phyloP scores from a whole-genome alignment of 805 yeast species.

The Saccharomycopsis sp. region DNA sequence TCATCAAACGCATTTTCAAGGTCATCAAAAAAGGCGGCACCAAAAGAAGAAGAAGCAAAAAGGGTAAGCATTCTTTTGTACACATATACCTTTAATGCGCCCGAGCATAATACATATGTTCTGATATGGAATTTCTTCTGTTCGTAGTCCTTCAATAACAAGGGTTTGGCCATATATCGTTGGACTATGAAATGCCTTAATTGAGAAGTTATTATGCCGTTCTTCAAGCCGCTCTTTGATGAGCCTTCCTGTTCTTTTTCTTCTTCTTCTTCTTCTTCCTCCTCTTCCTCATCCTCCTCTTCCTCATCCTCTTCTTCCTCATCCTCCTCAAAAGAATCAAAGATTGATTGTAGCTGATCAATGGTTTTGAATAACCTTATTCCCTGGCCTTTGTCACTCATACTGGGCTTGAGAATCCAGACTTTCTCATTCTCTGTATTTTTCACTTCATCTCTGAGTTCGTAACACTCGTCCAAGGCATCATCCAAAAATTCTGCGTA shows the following conservation, averaged over 20 bases:
- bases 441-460: conserved; percentile 70
- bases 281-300: conserved; percentile 29
- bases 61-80: conserved; percentile 72
- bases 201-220: conserved; percentile 76
- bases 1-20: conserved; percentile 27
- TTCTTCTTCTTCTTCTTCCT: too few relatives aligned
- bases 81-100: conserved; percentile 70
- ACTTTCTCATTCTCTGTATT: conserved; percentile 32
- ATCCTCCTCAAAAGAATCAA: conserved; percentile 80
- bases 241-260: conserved; percentile 29
- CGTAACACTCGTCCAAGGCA: conserved; percentile 85
- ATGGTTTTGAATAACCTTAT: conserved; percentile 72
- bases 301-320: conserved; percentile 52
- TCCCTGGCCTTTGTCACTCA: conserved; percentile 97
- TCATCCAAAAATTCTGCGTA: conserved; percentile 96
- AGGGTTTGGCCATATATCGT: conserved; percentile 62
- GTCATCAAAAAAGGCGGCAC: conserved; percentile 25
- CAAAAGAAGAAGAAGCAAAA: conserved; percentile 56
- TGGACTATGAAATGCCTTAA: conserved; percentile 87
- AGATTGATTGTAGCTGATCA: conserved; percentile 72
- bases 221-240: conserved; percentile 22
- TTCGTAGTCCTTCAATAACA: conserved; percentile 51
- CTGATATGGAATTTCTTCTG: conserved; percentile 83
- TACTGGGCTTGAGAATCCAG: conserved; percentile 92
- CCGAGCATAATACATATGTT: conserved; percentile 68